Base-by-base conservation (phyloP, 2,329 filamentous ascomycete species). In the Triangularia setosa region DNA sequence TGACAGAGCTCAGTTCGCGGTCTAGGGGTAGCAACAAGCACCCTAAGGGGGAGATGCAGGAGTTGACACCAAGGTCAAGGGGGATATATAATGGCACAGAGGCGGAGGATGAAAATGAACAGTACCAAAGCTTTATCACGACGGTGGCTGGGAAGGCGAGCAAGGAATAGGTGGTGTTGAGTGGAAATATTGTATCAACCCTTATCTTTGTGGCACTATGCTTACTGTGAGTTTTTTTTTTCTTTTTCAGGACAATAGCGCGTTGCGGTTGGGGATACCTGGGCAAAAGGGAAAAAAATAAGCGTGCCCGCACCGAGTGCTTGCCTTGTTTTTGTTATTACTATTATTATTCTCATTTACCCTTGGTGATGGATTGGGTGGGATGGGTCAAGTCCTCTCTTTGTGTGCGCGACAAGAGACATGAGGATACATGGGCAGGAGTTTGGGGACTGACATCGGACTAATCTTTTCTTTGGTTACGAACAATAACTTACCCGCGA, bases 101-200 rank as follows among this genome's bases (percentile, higher is more conserved):
- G 69, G 74, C 6, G 63, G 40, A 74, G 59, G 75, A 76, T 3
- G 78, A 79, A 25, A 79, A 82, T 44, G 79, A 81, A 64, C 75
- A 79, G 65, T 83, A 83, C 69, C 78, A 81, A 68, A 76, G 66
- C 61, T 82, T 82, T 53, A 81, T 83, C 48, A 65, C 75, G 27
- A 72, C 73, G 53, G 70, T 80, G 52, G 78, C 73, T 56, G 74
- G 74, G 55, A 72, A 71, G 68, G 71, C 52, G 52, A 24, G 35
- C 35, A 40, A 14, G 52, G 23, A 55, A 16, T 48, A 48, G n/a
- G 40, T 18, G 40, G 40, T 48, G 40, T 11, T 48, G 3, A 5
- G 40, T 48, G 40, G 40, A 48, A 12, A 48, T 21, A 48, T 21
- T 48, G 40, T 48, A 48, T 21, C 40, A 48, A 48, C 18, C 7